Conservation (phyloP, 2,329 filamentous ascomycete species). For the Hypoxylon sp. region DNA sequence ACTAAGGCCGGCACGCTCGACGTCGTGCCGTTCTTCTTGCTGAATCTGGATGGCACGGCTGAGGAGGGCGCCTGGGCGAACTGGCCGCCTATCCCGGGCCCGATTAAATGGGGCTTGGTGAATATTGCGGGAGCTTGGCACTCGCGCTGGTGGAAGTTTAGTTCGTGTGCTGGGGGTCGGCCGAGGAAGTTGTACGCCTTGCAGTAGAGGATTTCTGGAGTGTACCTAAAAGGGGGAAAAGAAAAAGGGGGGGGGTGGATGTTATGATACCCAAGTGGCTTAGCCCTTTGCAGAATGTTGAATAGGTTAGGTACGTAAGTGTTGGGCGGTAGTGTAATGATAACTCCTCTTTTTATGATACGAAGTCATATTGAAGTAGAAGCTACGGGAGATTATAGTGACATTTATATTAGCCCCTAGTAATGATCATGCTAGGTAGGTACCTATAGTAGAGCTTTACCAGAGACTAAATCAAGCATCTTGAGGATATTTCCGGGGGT, state of each 20-base stretch:
- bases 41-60: conserved; percentile 72
- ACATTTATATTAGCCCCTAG: no score
- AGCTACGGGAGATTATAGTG: not conserved
- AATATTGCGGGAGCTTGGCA: conserved; percentile 72
- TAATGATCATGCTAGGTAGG: no score
- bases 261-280: conserved; percentile 35
- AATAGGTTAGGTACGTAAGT: no score
- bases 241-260: not conserved
- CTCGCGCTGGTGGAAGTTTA: conserved; percentile 74
- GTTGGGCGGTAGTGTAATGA: conserved; percentile 6
- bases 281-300: no score
- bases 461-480: no score
- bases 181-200: conserved; percentile 69
- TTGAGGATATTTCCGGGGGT: not conserved
- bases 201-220: conserved; percentile 40
- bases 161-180: conserved; percentile 69
- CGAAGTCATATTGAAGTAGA: not conserved
- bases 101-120: conserved; percentile 71
- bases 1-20: conserved; percentile 71
- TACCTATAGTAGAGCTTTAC: no score
- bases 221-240: no score
- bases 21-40: conserved; percentile 74
- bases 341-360: not conserved
- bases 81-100: conserved; percentile 75
- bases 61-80: conserved; percentile 73